phyloP scores from a whole-genome alignment of 1,284 basidiomycete species.

The Mycena sp. region DNA sequence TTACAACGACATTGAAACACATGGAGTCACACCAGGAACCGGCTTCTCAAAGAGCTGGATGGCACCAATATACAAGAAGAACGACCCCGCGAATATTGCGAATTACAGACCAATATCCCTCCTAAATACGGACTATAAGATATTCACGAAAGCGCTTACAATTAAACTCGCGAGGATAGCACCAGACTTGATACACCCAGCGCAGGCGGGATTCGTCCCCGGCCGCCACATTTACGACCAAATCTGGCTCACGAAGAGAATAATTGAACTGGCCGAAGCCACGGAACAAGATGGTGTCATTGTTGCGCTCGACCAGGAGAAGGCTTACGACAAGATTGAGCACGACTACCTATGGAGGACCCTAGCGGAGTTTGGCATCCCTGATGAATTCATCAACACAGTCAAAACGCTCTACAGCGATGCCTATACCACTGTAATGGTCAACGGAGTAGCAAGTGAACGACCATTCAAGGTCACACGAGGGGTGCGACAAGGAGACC shows the following conservation, averaged over 20 bases:
- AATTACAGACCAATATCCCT: constrained; percentile 27
- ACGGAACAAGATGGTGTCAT: constrained; percentile 32
- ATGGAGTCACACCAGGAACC: neutral
- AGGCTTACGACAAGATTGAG: too few species aligned
- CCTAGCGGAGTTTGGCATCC: constrained; percentile 17
- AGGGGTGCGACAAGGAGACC: constrained; percentile 41
- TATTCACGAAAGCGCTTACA: constrained; percentile 24
- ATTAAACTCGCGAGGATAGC: constrained; percentile 15
- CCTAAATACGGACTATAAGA: constrained; percentile 29
- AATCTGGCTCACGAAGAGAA: constrained; percentile 29
- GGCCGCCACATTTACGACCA: constrained; percentile 33
- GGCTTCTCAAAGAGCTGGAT: constrained; percentile 1
- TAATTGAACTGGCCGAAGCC: constrained; percentile 32
- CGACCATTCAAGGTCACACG: constrained; percentile 25
- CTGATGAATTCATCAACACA: constrained; percentile 28
- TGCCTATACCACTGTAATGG: constrained; percentile 29
- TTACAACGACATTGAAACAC: constrained; percentile 22
- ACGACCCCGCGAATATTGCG: constrained; percentile 15
- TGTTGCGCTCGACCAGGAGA: constrained; percentile 7
- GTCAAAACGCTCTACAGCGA: constrained; percentile 12
- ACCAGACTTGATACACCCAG: constrained; percentile 19
- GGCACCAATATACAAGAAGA: constrained; percentile 19
- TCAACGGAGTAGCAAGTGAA: constrained; percentile 34
- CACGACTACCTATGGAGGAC: constrained; percentile 12
- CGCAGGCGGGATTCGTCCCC: constrained; percentile 35